phyloP scores from a whole-genome alignment of 2,329 filamentous ascomycete species.

The Penicillium sp. region DNA sequence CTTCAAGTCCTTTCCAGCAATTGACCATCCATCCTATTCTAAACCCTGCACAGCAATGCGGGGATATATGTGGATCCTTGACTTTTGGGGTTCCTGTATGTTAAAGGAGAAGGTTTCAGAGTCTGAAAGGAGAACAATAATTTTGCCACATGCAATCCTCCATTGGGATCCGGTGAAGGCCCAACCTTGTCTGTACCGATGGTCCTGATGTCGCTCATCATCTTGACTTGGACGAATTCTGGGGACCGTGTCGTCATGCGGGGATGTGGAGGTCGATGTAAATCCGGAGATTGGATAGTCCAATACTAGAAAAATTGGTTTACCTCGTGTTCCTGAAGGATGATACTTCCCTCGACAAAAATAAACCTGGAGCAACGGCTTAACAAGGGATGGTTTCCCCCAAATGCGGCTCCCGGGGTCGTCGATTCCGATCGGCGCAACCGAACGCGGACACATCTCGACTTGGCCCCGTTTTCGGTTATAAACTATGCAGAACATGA shows the following conservation, averaged over 20 bases:
- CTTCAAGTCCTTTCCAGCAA: no score
- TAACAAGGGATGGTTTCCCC: constrained; percentile 8
- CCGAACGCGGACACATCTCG: not conserved
- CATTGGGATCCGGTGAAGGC: not conserved
- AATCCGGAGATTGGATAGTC: constrained; percentile 7
- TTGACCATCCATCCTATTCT: no score
- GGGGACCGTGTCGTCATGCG: not conserved
- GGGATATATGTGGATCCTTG: not conserved
- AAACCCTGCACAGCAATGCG: not conserved
- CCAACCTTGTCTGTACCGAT: not conserved
- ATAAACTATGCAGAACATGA: not conserved
- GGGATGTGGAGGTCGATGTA: constrained; percentile 13
- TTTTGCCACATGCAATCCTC: not conserved
- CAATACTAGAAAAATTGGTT: not conserved
- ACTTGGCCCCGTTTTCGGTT: not conserved
- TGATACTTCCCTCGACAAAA: no score
- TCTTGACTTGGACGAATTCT: not conserved
- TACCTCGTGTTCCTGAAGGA: no score
- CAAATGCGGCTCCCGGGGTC: constrained; percentile 11
- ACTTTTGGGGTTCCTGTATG: not conserved
- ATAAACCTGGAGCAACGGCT: no score
- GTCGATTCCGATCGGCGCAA: constrained; percentile 10
- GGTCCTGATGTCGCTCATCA: no score
- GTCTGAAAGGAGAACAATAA: not conserved
- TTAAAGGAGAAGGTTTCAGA: not conserved